phyloP scores from a whole-genome alignment of 805 yeast species.

The Lipomyces yamanashiensis region DNA sequence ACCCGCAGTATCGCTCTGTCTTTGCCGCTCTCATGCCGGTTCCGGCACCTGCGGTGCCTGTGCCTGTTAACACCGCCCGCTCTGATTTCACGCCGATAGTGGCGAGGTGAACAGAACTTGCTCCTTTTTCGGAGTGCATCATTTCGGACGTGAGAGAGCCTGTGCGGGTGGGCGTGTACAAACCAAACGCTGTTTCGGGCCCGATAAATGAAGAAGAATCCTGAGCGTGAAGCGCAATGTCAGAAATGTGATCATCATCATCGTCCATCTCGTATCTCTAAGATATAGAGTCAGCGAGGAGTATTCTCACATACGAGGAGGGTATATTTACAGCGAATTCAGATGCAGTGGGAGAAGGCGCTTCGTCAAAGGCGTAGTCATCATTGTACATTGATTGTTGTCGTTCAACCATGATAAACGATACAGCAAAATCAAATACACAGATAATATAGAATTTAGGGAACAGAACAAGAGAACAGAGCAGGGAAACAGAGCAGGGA shows the following conservation, averaged over 20 bases:
- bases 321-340: neutral
- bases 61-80: too few relatives aligned
- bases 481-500: neutral
- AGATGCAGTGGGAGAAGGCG: neutral
- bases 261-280: neutral
- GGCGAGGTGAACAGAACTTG: too few relatives aligned
- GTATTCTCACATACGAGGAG: neutral
- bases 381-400: neutral
- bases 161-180: too few relatives aligned
- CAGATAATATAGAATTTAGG: too few relatives aligned
- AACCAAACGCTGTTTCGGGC: too few relatives aligned
- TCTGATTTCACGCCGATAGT: too few relatives aligned
- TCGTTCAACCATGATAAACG: neutral
- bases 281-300: neutral
- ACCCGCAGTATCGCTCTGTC: too few relatives aligned
- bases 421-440: neutral
- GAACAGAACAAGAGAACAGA: neutral
- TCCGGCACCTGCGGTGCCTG: too few relatives aligned
- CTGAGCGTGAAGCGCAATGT: neutral
- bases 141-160: too few relatives aligned
- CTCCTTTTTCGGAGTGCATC: too few relatives aligned
- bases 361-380: neutral
- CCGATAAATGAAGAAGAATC: neutral
- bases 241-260: neutral
- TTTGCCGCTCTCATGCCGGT: too few relatives aligned